phyloP scores from a whole-genome alignment of 208 protist species.

The Leishmania gerbilli region DNA sequence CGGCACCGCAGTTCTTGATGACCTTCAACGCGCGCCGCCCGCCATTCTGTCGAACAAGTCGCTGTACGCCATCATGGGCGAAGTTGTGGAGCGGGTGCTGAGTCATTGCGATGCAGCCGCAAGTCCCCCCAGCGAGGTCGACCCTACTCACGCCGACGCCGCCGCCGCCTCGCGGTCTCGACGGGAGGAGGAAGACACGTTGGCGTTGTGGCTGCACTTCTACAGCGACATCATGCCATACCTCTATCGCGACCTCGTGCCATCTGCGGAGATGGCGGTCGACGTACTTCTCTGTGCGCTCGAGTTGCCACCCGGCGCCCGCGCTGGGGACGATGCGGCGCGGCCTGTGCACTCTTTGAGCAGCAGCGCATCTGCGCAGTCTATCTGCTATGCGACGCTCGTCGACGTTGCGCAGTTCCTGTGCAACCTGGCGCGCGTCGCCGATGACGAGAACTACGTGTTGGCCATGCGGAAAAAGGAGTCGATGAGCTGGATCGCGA shows the following conservation, averaged over 20 bases:
- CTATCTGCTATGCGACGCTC: slow-evolving; percentile 18
- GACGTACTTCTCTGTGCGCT: slow-evolving; percentile 30
- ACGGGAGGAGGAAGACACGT: slow-evolving; percentile 16
- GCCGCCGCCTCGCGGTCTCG: background rate
- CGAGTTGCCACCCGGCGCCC: background rate
- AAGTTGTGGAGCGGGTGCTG: slow-evolving; percentile 23
- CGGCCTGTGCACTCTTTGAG: background rate
- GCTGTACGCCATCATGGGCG: slow-evolving; percentile 27
- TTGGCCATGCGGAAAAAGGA: slow-evolving; percentile 16
- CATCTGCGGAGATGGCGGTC: slow-evolving; percentile 27
- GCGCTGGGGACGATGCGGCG: background rate
- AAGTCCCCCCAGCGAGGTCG: background rate
- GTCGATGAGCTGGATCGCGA: slow-evolving; percentile 37
- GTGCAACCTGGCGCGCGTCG: slow-evolving; percentile 13
- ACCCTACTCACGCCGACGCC: background rate
- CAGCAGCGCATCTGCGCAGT: background rate
- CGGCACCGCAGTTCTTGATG: slow-evolving; percentile 15
- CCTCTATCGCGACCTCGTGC: slow-evolving; percentile 39
- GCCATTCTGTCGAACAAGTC: slow-evolving; percentile 25
- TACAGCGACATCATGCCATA: slow-evolving; percentile 33
- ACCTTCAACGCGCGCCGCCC: slow-evolving; percentile 13
- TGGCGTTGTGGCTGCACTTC: slow-evolving; percentile 32
- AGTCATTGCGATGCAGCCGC: background rate
- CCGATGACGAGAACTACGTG: slow-evolving; percentile 24
- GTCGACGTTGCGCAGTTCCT: slow-evolving; percentile 18